These are phyloP conservation scores for Fragilaria radians DNA, from an alignment of 108 stramenopile species.

Conservation along the genomic window DNA sequence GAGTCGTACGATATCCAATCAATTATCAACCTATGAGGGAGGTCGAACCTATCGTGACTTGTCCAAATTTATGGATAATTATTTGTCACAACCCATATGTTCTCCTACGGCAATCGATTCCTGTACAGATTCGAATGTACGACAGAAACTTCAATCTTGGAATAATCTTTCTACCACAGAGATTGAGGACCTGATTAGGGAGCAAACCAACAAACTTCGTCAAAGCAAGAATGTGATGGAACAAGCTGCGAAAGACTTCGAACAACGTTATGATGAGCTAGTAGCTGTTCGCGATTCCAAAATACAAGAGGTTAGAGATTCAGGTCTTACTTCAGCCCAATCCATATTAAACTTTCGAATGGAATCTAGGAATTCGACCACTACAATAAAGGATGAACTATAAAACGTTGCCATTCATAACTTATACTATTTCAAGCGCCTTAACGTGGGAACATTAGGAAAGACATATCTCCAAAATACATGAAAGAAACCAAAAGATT, in stretches of 20 bases:
- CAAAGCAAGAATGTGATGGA: constrained; percentile 55
- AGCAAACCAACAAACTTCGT: constrained; percentile 54
- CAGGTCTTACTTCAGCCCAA: not conserved
- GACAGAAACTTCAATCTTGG: constrained; percentile 33
- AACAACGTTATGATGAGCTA: not conserved
- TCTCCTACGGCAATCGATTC: constrained; percentile 50
- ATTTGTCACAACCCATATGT: constrained; percentile 75
- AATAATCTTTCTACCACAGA: constrained; percentile 30
- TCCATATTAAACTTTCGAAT: not conserved
- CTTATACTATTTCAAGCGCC: not conserved
- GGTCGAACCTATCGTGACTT: constrained; percentile 55
- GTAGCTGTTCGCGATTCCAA: not conserved
- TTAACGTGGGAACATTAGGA: not conserved
- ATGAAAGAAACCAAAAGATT: not conserved
- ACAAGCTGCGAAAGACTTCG: not conserved
- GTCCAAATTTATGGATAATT: constrained; percentile 53
- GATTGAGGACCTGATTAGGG: constrained; percentile 34
- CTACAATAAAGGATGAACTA: not conserved
- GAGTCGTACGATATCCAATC: no score
- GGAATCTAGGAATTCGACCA: not conserved
- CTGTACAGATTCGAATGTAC: constrained; percentile 57
- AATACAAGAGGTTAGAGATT: not conserved
- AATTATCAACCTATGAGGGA: constrained; percentile 74
- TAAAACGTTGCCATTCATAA: not conserved
- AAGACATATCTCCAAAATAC: not conserved